A percentile compares a stretch with the other conserved stretches of the same genome.
Evolutionary conservation across 345 rosid species (phyloP).

Genomic region (Alliaria petiolata): DNA sequence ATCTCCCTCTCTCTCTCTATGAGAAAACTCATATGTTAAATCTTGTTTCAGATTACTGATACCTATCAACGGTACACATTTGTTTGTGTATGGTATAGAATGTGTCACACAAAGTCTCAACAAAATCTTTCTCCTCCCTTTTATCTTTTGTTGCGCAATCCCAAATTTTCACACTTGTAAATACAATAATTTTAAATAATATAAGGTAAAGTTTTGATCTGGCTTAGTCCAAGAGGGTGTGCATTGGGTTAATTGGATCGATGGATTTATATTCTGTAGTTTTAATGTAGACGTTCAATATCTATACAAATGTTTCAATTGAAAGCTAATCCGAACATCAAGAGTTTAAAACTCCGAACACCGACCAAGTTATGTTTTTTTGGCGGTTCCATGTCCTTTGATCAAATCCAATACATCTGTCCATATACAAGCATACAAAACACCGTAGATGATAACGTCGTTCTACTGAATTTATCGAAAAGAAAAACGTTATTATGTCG

Average conservation of each 20-base stretch:
- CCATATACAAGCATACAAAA: not conserved
- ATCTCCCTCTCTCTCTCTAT: not conserved
- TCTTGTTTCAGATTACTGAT: not conserved
- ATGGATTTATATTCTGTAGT: not conserved
- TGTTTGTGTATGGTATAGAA: not conserved
- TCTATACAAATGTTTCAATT: not conserved
- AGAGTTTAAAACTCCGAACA: no score
- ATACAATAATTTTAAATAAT: not conserved
- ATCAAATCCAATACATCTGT: not conserved
- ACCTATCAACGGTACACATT: slow-evolving; percentile 11
- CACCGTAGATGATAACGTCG: slow-evolving; percentile 13
- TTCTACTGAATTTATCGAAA: not conserved
- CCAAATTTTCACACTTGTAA: slow-evolving; percentile 17
- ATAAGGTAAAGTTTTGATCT: not conserved
- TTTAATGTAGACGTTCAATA: not conserved
- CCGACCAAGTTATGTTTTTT: no score
- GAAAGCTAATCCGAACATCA: not conserved
- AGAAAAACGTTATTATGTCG: slow-evolving; percentile 21
- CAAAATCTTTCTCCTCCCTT: not conserved
- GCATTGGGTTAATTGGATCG: not conserved
- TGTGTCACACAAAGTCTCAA: not conserved
- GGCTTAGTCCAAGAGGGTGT: not conserved
- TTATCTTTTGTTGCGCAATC: not conserved
- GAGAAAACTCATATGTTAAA: not conserved
- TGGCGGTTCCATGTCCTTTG: not conserved